Percentiles rank a stretch among this genome's conserved stretches.
Conservation (phyloP, 2,329 filamentous ascomycete genomes). For the Hypoxylon sp. region DNA sequence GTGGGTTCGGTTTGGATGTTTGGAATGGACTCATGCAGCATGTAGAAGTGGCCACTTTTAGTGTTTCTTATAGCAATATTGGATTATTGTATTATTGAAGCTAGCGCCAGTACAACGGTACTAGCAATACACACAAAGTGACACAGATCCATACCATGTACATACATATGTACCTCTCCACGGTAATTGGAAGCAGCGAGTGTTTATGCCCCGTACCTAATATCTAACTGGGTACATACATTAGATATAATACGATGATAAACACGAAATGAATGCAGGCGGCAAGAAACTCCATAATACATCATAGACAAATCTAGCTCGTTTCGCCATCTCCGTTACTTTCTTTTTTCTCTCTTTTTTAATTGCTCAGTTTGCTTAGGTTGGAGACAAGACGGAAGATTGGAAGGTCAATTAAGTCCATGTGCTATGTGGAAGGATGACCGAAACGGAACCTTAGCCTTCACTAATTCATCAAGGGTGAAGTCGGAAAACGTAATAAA, state of each 20-base stretch:
- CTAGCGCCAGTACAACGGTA: constrained; percentile 13
- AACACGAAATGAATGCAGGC: constrained; percentile 12
- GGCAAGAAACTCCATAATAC: constrained; percentile 25
- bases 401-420: constrained; percentile 10
- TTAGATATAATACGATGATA: constrained; percentile 8
- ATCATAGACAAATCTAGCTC: constrained; percentile 17
- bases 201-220: background rate
- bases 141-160: constrained; percentile 5
- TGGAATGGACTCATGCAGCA: constrained; percentile 26
- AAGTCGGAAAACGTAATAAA: constrained; percentile 44
- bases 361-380: constrained; percentile 29
- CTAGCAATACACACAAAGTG: background rate
- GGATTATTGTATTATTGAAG: constrained; percentile 30
- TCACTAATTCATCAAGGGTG: constrained; percentile 35
- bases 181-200: background rate
- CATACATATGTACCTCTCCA: background rate
- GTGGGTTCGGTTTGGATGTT: constrained; percentile 22
- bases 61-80: constrained; percentile 28
- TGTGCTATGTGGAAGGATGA: constrained; percentile 25
- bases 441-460: constrained; percentile 32
- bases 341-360: constrained; percentile 19
- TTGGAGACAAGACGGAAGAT: constrained; percentile 31
- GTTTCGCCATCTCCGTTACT: constrained; percentile 15
- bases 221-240: background rate
- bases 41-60: background rate